Base-by-base conservation (phyloP, 164 flowering plant genomes). In the Amborella trichopoda region DNA sequence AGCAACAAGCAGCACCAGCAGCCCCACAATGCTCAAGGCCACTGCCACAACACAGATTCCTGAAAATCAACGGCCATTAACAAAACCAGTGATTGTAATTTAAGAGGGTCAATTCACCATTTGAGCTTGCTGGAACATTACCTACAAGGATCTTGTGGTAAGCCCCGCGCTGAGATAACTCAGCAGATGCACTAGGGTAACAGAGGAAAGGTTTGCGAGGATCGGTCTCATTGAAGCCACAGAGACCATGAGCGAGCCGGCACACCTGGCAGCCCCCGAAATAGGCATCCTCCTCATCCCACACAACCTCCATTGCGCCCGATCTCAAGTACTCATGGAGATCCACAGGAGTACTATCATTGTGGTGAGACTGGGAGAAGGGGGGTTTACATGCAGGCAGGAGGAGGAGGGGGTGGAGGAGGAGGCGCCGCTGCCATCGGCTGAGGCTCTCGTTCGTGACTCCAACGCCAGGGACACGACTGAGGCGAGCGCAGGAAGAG, bases 161-260 rank as follows among this genome's bases (percentile, higher is more conserved):
- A n/a, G n/a, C n/a, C n/a, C n/a, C n/a, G n/a, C n/a, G n/a, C n/a
- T n/a, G n/a, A n/a, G n/a, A n/a, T n/a, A n/a, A n/a, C n/a, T n/a
- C n/a, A n/a, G n/a, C n/a, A n/a, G n/a, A n/a, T 40, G 40, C 69
- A 51, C 10, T 61, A 8, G 0, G 62, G 22, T 11, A 24, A 43
- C 94, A 89, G 1, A 80, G n/a, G 61, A 88, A 84, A 5, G 39
- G 62, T 50, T 68, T 78, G 0, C 17, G 21, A 1, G 80, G 78
- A 52, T 80, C 74, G 0, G 88, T 65, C 0, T 76, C 71, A 52
- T 81, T 76, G 68, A 64, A 82, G 18, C 93, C 91, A 33, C 97
- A 89, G 28, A 58, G 47, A 0, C 96, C 89, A 21, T 65, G 64
- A 2, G 32, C 44, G 3, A 58, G 23, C 13, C 47, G 22, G 52